Evolutionary conservation across 2,329 filamentous ascomycete species (phyloP).

Genomic region (Paraconiothyrium sp.): DNA sequence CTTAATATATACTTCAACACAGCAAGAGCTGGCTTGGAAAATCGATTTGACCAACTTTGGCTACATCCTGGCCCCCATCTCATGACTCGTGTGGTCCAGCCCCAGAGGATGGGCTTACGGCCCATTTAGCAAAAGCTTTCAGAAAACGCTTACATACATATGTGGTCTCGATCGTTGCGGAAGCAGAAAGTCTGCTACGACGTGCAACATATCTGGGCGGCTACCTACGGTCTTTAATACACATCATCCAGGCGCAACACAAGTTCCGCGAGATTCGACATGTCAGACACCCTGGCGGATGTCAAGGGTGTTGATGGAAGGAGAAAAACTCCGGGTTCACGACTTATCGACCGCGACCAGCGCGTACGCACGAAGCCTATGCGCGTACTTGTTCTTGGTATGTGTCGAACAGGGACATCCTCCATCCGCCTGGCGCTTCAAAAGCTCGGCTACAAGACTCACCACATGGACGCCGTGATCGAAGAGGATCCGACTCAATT

Average conservation of each 20-base stretch:
- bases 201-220: no score
- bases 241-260: no score
- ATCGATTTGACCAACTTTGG: background rate
- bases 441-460: slow-evolving; percentile 53
- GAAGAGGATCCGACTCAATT: slow-evolving; percentile 29
- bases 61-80: background rate
- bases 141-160: no score
- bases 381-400: slow-evolving; percentile 75
- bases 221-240: no score
- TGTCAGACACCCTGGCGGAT: no score
- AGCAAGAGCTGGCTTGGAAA: no score
- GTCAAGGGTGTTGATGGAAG: background rate
- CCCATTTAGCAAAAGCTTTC: no score
- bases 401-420: slow-evolving; percentile 75
- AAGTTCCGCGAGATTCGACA: no score
- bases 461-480: slow-evolving; percentile 37
- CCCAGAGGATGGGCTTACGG: no score
- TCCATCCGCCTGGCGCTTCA: slow-evolving; percentile 53
- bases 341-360: slow-evolving; percentile 69
- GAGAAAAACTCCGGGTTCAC: background rate
- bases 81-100: background rate
- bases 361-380: slow-evolving; percentile 74
- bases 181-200: no score
- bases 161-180: no score
- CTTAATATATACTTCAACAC: background rate